A percentile compares a stretch with the other conserved stretches of the same genome.
Conservation (phyloP, 1,139 yeast species). For the Spathaspora sp. region DNA sequence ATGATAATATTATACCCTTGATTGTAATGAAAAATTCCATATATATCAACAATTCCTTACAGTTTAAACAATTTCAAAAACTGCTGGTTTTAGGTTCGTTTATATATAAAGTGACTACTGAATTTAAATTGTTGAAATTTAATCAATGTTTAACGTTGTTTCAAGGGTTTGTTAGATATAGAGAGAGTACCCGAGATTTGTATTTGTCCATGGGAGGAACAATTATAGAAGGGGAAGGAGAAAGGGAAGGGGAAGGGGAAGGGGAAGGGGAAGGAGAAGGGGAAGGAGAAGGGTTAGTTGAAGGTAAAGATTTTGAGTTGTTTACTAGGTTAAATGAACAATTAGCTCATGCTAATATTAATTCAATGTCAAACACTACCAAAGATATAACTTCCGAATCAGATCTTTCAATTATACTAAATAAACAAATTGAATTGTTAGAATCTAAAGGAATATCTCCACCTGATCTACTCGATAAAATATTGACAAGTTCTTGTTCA, state of each 20-base stretch:
- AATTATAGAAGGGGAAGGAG: slow-evolving; percentile 8
- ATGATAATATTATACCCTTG: slow-evolving; percentile 5
- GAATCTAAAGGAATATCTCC: slow-evolving; percentile 56
- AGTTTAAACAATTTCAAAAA: slow-evolving; percentile 23
- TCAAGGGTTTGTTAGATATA: slow-evolving; percentile 51
- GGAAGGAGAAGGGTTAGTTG: too few species aligned
- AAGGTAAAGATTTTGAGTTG: slow-evolving; percentile 16
- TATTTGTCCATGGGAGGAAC: slow-evolving; percentile 23
- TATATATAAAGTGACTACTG: slow-evolving; percentile 39
- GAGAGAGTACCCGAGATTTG: slow-evolving; percentile 34
- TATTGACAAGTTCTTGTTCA: slow-evolving; percentile 41
- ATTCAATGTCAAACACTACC: neutral
- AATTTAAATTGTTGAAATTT: slow-evolving; percentile 55
- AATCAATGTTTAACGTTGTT: slow-evolving; percentile 57
- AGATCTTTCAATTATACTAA: slow-evolving; percentile 53
- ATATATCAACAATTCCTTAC: neutral
- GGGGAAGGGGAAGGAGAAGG: too few species aligned
- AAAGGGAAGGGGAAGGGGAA: too few species aligned
- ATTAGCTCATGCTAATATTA: slow-evolving; percentile 10
- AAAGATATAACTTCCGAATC: slow-evolving; percentile 38
- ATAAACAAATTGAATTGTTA: slow-evolving; percentile 55
- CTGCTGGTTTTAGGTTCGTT: slow-evolving; percentile 40
- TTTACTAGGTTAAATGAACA: slow-evolving; percentile 21
- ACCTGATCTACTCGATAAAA: slow-evolving; percentile 43
- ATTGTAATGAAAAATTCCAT: slow-evolving; percentile 2